A percentile compares a stretch with the other conserved stretches of the same genome.
phyloP scores from a whole-genome alignment of 345 rosid genomes.

The Camelina laxa region DNA sequence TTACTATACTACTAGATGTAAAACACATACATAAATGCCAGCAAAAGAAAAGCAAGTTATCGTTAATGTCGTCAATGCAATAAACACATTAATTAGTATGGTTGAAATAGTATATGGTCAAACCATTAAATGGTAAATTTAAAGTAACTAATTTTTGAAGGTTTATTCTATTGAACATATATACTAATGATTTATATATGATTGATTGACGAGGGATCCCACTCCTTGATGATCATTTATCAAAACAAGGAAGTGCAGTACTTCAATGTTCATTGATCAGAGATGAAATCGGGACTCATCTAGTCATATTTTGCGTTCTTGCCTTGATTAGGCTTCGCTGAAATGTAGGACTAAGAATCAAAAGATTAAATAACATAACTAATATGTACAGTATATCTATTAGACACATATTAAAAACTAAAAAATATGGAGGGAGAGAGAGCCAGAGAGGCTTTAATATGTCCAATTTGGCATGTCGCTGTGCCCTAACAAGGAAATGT shows the following conservation, averaged over 20 bases:
- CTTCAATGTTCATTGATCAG: background rate
- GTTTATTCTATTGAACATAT: background rate
- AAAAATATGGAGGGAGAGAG: background rate
- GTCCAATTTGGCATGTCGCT: constrained; percentile 34
- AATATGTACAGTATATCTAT: no score
- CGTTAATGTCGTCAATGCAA: background rate
- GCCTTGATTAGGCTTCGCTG: constrained; percentile 11
- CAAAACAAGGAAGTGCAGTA: background rate
- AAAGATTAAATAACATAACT: background rate
- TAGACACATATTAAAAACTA: background rate
- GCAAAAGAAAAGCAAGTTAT: background rate
- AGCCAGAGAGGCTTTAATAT: background rate
- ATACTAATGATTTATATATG: background rate
- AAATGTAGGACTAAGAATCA: constrained; percentile 14
- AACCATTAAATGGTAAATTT: constrained; percentile 8
- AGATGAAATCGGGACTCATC: constrained; percentile 12
- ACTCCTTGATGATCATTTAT: constrained; percentile 1
- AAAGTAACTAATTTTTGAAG: background rate
- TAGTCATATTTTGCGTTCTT: background rate
- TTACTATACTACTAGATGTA: background rate
- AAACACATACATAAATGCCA: background rate
- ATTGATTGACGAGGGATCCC: constrained; percentile 13
- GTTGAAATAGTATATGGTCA: constrained; percentile 25
- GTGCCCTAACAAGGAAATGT: constrained; percentile 42
- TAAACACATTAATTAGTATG: background rate